Conservation (phyloP, 768 basidiomycete species). For the Plicaturopsis crispa region DNA sequence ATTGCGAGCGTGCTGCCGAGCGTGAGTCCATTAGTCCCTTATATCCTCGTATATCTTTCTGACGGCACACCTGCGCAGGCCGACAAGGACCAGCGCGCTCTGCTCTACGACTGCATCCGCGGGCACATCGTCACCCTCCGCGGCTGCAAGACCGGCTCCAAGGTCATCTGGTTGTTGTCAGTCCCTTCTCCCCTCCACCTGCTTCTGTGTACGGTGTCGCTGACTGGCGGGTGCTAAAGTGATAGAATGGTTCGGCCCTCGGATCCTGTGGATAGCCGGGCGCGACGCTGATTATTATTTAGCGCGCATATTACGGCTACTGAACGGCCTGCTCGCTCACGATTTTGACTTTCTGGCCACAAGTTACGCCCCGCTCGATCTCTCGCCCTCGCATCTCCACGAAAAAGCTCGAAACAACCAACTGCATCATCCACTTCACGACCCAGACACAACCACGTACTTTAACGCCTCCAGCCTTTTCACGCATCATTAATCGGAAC, state of each 20-base stretch:
- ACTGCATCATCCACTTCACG: no score
- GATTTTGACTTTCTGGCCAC: no score
- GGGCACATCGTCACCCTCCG: slow-evolving; percentile 87
- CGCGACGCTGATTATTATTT: slow-evolving; percentile 12
- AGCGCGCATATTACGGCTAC: slow-evolving; percentile 64
- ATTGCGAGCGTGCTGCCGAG: slow-evolving; percentile 77
- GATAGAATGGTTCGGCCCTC: slow-evolving; percentile 47
- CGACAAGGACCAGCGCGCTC: slow-evolving; percentile 78
- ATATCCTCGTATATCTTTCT: slow-evolving; percentile 1
- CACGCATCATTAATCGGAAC: no score
- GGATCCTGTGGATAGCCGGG: background rate
- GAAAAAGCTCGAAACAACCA: no score
- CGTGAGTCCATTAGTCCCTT: slow-evolving; percentile 44
- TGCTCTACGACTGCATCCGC: slow-evolving; percentile 79
- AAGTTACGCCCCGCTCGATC: no score
- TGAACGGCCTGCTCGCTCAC: no score
- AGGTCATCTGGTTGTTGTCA: slow-evolving; percentile 86
- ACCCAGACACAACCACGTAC: no score
- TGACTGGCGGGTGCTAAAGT: slow-evolving; percentile 19
- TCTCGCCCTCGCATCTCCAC: no score
- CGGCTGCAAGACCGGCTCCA: slow-evolving; percentile 86
- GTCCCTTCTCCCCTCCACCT: slow-evolving; percentile 9
- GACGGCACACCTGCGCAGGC: slow-evolving; percentile 35
- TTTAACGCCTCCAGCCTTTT: no score
- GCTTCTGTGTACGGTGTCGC: slow-evolving; percentile 21